Conservation (phyloP, 495 filamentous ascomycete species). For the Aspergillus kassunensis region DNA sequence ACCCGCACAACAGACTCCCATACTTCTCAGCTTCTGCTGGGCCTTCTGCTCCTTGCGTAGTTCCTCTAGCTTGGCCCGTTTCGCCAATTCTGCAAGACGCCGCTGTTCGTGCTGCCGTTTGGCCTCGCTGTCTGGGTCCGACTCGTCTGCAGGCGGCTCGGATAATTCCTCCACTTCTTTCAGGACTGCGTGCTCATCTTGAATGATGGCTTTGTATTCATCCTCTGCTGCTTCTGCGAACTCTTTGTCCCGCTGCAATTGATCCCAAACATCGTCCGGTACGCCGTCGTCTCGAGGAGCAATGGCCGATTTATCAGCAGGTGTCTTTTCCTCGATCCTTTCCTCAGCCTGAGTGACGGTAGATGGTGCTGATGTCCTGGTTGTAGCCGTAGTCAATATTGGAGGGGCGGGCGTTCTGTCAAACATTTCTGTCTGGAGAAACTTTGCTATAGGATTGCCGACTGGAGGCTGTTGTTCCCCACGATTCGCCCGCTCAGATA, state of each 20-base stretch:
- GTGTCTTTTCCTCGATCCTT: slow-evolving; percentile 3
- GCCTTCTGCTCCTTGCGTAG: slow-evolving; percentile 35
- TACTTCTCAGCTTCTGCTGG: slow-evolving; percentile 41
- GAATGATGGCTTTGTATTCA: slow-evolving; percentile 8
- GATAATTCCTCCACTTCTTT: background rate
- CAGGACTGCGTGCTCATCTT: slow-evolving; percentile 12
- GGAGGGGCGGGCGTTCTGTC: background rate
- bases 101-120: slow-evolving; percentile 30
- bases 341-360: background rate
- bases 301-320: background rate
- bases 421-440: background rate
- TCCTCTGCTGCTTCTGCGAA: slow-evolving; percentile 24
- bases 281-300: slow-evolving; percentile 51
- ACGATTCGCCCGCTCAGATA: slow-evolving; percentile 32
- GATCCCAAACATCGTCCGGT: slow-evolving; percentile 56
- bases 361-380: no score
- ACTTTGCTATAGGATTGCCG: background rate
- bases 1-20: slow-evolving; percentile 50
- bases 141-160: slow-evolving; percentile 11
- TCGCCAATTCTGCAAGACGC: slow-evolving; percentile 28
- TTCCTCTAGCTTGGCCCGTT: slow-evolving; percentile 25
- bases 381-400: background rate
- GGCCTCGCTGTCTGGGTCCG: slow-evolving; percentile 21
- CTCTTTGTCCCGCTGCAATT: slow-evolving; percentile 48
- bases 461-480: background rate